Evolutionary conservation across 164 flowering plant species (phyloP), one percentile per base, ranked within the genome.

Genomic region (Nymphaea thermarum): DNA sequence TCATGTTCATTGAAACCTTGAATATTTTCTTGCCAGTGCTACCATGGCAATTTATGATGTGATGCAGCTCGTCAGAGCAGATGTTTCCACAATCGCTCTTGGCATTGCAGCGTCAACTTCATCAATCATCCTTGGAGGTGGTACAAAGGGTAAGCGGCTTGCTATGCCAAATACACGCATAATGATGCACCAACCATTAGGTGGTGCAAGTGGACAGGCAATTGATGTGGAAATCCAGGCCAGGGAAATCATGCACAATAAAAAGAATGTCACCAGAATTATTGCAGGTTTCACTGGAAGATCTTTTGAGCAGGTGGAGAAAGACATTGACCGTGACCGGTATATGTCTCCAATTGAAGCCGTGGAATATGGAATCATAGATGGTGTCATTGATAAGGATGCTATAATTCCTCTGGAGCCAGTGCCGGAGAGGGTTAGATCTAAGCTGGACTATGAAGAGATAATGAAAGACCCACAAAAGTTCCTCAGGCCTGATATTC

Each of bases 261-360:
- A 91, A 82, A 80, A 81, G 2, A 91, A 86, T 67, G 77, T 91
- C 62, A 85, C 77, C 4, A 80, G 78, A 72, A 84, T 90, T 41
- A 69, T 90, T 8, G 77, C 98, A 6, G 77, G 70, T 3, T 80
- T 78, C 71, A 86, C 96, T 14, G 91, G 96, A 8, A 87, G 97
- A 10, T 7, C 96, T 17, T 71, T 77, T 64, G 92, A 90, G 66
- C 93, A 89, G 76, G 96, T 93, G 41, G 68, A 86, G 71, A 85
- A 89, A 67, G 97, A 90, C 74, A 93, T 91, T 68, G 98, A 93
- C 71, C 80, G 96, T 69, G 98, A 93, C 70, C 86, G 90, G 0
- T 93, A 93, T 72, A 85, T 93, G 96, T 93, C 98, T 68, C 93
- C 98, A 0, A 87, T 87, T 55, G 98, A 93, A 80, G 98, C 94